phyloP scores from a whole-genome alignment of 225 moss, liverwort and hornwort species.

The Bryoerythrophyllum caledonicum region DNA sequence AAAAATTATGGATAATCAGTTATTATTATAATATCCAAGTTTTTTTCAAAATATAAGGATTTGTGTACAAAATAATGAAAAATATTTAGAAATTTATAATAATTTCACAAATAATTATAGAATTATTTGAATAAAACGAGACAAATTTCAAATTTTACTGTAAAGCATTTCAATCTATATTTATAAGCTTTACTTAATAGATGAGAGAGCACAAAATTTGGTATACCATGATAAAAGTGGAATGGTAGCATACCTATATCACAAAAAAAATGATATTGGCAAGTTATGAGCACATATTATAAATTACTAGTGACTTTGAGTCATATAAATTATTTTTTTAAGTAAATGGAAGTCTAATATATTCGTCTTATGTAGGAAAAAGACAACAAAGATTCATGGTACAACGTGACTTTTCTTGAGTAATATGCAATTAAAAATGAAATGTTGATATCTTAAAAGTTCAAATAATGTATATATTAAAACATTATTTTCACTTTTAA shows the following conservation, averaged over 20 bases:
- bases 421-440: no score
- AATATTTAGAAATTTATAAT: background rate
- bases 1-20: no score
- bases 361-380: no score
- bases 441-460: no score
- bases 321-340: no score
- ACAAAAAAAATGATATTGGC: background rate
- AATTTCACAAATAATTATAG: no score
- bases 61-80: background rate
- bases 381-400: no score
- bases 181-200: background rate
- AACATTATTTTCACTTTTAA: no score
- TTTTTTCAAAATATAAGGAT: accelerated
- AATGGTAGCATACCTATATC: background rate
- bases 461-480: no score
- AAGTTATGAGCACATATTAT: background rate
- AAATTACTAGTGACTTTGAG: background rate
- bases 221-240: background rate
- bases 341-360: no score
- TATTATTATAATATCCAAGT: no score
- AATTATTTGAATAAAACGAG: background rate
- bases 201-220: background rate
- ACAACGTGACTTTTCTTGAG: no score
- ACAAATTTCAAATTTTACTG: accelerated
- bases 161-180: background rate